Base-by-base conservation (phyloP, 768 basidiomycete species). In the Russula lepida region DNA sequence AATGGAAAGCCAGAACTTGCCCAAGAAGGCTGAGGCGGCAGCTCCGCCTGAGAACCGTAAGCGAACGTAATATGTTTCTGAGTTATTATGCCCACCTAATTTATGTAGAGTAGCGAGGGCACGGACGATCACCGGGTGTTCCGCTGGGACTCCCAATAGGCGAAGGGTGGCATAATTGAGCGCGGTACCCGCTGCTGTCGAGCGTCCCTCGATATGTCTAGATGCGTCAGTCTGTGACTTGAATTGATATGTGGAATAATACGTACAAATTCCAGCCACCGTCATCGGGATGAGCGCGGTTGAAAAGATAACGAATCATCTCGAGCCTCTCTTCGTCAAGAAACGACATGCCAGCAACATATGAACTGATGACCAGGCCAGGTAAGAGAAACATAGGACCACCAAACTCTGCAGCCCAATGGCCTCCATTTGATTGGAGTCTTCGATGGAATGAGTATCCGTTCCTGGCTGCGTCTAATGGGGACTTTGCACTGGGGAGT, bases 201-300 rank as follows among this genome's bases (percentile, higher is more conserved):
- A 93, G 35, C 84, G 85, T 0, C 93, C 93, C 74, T 97, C 93
- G 39, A 94, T 86, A 67, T 99, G 97, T 53, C 95, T 98, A 65
- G 21, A 28, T 9, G 47, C 11, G 41, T 37, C 49, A 68, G 60
- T 54, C 39, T 43, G 44, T 13, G 19, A 23, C n/a, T 37, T 39
- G 59, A 21, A 61, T 53, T 28, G 27, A 60, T 25, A 55, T 19
- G 58, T 39, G 19, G 43, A 53, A 46, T 6, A 50, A 50, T 9
- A 78, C 92, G 73, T 69, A 97, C 95, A 99, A 80, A 69, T 95
- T 95, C 97, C 95, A 98, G 2, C 97, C 97, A 27, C 94, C 92
- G 56, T 95, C 91, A 35, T 89, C 85, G 6, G 81, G 78, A 65
- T 89, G 78, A 6, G 87, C 84, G 28, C 81, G 81, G 70, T 93